Percentiles rank a stretch among this genome's conserved stretches.
phyloP scores from a whole-genome alignment of 371 early-diverging fungal genomes.

The Rhizopus arrhizus region DNA sequence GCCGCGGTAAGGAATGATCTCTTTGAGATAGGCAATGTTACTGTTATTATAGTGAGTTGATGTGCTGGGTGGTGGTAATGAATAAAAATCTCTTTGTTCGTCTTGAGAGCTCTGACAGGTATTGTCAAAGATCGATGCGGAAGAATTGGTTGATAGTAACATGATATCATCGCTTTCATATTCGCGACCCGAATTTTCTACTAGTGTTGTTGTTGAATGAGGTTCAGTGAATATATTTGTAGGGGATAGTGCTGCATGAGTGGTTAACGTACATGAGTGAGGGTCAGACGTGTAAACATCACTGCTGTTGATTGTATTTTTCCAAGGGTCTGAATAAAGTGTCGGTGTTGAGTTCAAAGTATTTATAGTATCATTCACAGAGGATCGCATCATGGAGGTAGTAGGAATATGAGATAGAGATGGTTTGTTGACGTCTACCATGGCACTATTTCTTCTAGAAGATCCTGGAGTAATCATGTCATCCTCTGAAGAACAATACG shows the following conservation, averaged over 20 bases:
- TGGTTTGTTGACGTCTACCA: not conserved
- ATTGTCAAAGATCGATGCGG: not conserved
- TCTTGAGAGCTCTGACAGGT: not conserved
- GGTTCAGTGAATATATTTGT: not conserved
- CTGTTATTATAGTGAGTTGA: too few species aligned
- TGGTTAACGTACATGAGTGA: too few species aligned
- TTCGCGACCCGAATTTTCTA: not conserved
- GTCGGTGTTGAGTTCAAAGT: not conserved
- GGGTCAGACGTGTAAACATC: too few species aligned
- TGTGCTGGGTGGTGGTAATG: too few species aligned
- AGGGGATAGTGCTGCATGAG: too few species aligned
- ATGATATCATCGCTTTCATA: not conserved
- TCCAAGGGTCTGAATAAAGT: not conserved
- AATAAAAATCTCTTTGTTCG: too few species aligned
- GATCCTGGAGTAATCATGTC: constrained; percentile 22
- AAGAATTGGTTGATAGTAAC: not conserved
- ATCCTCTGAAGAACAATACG: not conserved
- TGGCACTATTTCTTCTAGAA: constrained; percentile 21
- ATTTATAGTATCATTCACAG: not conserved
- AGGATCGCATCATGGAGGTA: constrained; percentile 3
- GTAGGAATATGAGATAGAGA: too few species aligned
- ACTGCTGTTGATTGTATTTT: not conserved
- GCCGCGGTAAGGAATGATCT: constrained; percentile 57
- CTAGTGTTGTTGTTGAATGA: not conserved
- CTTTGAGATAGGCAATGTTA: not conserved